Base-by-base conservation (phyloP, 2,329 filamentous ascomycete genomes). In the Diaporthe citriasiana region DNA sequence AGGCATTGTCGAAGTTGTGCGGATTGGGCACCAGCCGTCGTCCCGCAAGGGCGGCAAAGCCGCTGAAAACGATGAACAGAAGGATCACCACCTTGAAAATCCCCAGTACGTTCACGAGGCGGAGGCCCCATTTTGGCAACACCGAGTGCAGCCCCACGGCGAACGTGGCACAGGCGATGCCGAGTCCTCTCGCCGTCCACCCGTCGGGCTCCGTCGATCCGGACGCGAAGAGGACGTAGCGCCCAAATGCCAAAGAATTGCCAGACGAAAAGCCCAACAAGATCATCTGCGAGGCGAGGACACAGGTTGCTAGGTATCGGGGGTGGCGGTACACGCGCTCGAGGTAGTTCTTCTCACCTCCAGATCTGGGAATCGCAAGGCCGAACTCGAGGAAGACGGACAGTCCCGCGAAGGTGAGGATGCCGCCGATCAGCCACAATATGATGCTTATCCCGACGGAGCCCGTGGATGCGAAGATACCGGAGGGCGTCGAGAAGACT, bases 301-400 rank as follows among this genome's bases (percentile, higher is more conserved):
- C 85, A 75, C 88, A 90, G 0, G 89, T 90, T 0, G 89, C 87
- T 1, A 92, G 80, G 79, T 91, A 90, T 73, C 86, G 87, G 0
- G 90, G 90, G 30, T 84, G 86, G 2, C 85, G 85, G 81, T 91
- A 92, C 22, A 90, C 88, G n/a, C 88, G 85, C 78, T 92, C 90
- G 63, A 92, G 87, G 78, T 92, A 92, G 79, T 91, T 90, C 84
- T 92, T 92, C 76, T 92, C 90, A 27, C 91, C 91, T 19, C 91
- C 90, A 19, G 89, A 91, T 47, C 88, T 84, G 3, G 90, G 90
- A 47, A 92, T 91, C 5, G 89, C 89, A 5, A 90, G 85, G 33
- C 90, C 90, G 77, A 91, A 92, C 78, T 92, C 91, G 65, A 92
- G 86, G 79, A 89, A 92, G 6, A 93, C 89, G 71, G 87, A 88